A percentile compares a stretch with the other conserved stretches of the same genome.
Conservation (phyloP, 2,329 filamentous ascomycete species). For the Beauveria medogensis region DNA sequence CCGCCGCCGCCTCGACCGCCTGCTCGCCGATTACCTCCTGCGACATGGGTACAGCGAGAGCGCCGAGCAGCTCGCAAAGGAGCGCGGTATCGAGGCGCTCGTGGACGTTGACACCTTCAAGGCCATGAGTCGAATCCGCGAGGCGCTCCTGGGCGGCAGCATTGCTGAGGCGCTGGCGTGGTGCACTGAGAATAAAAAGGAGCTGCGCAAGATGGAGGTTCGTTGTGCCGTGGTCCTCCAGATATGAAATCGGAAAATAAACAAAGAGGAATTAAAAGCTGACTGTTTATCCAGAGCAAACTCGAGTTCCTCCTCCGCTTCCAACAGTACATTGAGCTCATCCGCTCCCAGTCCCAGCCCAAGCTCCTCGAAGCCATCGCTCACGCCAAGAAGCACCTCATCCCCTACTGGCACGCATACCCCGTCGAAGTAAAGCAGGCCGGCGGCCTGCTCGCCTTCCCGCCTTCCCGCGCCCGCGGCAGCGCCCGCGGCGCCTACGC, state of each 20-base stretch:
- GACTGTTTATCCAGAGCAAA: slow-evolving; percentile 47
- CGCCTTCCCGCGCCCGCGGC: slow-evolving; percentile 39
- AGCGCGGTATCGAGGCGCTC: slow-evolving; percentile 68
- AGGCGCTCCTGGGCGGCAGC: slow-evolving; percentile 60
- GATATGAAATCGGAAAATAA: neutral
- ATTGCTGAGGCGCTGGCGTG: slow-evolving; percentile 76
- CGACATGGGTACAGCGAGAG: slow-evolving; percentile 74
- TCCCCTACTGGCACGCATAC: slow-evolving; percentile 60
- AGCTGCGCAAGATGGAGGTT: slow-evolving; percentile 79
- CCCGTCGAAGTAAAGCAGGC: slow-evolving; percentile 62
- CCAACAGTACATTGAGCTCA: slow-evolving; percentile 91
- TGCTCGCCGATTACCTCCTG: slow-evolving; percentile 88
- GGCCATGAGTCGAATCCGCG: slow-evolving; percentile 69
- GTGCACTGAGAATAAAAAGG: slow-evolving; percentile 91
- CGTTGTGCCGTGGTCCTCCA: slow-evolving; percentile 18
- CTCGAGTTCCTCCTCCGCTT: slow-evolving; percentile 89
- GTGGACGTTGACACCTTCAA: slow-evolving; percentile 87
- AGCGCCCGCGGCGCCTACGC: slow-evolving; percentile 29
- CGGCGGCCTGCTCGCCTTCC: slow-evolving; percentile 72
- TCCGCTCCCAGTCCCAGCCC: slow-evolving; percentile 54
- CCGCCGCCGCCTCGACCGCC: slow-evolving; percentile 67
- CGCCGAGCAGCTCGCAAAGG: slow-evolving; percentile 64
- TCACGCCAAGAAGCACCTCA: slow-evolving; percentile 76
- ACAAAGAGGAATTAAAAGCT: too few relatives aligned
- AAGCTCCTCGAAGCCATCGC: slow-evolving; percentile 69